A percentile compares a stretch with the other conserved stretches of the same genome.
Conservation (phyloP, 2,329 filamentous ascomycete species). For the Mollisiaceae sp. region DNA sequence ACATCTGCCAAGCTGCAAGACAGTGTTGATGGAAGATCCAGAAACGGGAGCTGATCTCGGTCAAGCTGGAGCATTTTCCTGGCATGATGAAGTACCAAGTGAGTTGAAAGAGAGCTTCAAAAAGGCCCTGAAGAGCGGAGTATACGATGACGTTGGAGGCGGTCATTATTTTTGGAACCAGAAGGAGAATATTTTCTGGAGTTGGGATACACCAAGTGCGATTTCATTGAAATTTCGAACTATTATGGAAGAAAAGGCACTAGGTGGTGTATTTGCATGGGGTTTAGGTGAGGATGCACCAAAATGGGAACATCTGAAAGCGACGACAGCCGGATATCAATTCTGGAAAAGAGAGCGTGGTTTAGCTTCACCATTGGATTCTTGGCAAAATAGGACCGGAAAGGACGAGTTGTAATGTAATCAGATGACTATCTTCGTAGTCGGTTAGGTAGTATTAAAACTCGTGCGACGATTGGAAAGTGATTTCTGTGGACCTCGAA, state of each 20-base stretch:
- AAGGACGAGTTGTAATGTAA: neutral
- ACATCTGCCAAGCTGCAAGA: slow-evolving; percentile 58
- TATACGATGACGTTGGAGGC: slow-evolving; percentile 61
- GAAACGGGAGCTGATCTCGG: slow-evolving; percentile 61
- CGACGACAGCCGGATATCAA: slow-evolving; percentile 42
- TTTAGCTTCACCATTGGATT: neutral
- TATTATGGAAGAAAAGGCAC: slow-evolving; percentile 58
- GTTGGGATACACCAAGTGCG: slow-evolving; percentile 68
- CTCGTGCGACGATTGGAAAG: neutral
- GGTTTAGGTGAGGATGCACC: slow-evolving; percentile 69
- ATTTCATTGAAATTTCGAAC: slow-evolving; percentile 66
- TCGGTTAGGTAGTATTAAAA: no score
- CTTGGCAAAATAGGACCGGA: neutral
- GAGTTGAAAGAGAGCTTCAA: slow-evolving; percentile 63
- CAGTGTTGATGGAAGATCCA: slow-evolving; percentile 62
- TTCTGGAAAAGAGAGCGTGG: neutral
- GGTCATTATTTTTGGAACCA: slow-evolving; percentile 73
- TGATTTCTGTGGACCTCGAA: neutral
- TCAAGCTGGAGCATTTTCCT: slow-evolving; percentile 64
- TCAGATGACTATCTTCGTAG: no score
- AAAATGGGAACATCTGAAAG: slow-evolving; percentile 50
- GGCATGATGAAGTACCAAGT: slow-evolving; percentile 57
- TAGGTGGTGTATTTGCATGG: slow-evolving; percentile 80
- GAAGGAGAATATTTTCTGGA: slow-evolving; percentile 69
- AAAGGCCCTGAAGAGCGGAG: slow-evolving; percentile 56